A percentile compares a stretch with the other conserved stretches of the same genome.
Conservation (phyloP, 2,329 filamentous ascomycete genomes). For the Aspergillus sp. region DNA sequence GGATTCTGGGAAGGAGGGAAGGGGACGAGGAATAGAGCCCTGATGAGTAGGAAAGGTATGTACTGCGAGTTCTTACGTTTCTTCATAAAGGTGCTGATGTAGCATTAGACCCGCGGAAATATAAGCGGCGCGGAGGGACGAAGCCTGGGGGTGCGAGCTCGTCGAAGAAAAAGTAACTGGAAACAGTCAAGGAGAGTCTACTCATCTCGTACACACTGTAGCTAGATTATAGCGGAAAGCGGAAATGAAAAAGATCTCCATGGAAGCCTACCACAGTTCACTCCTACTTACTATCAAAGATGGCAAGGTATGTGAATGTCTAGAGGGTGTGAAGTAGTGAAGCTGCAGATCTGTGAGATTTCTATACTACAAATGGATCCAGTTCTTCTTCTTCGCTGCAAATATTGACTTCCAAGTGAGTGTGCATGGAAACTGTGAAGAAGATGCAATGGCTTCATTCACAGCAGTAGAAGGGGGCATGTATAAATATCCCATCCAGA, state of each 20-base stretch:
- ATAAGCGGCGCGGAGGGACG: conserved; percentile 58
- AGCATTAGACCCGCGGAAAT: conserved; percentile 65
- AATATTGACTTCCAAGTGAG: neutral
- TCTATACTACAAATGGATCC: too few relatives aligned
- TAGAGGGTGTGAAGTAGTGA: too few relatives aligned
- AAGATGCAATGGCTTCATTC: too few relatives aligned
- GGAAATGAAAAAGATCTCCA: neutral
- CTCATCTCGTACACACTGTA: neutral
- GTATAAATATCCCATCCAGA: neutral
- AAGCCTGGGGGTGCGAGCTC: conserved; percentile 27
- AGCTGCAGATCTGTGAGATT: too few relatives aligned
- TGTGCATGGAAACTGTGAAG: too few relatives aligned
- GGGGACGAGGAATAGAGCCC: conserved; percentile 68
- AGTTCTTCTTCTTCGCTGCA: neutral
- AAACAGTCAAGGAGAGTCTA: neutral
- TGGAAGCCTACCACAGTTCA: neutral
- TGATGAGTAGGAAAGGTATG: conserved; percentile 69
- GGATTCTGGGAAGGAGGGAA: conserved; percentile 90
- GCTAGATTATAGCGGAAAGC: neutral
- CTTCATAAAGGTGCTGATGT: conserved; percentile 7
- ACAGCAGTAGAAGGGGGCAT: neutral
- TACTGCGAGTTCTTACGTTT: neutral
- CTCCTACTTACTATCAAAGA: neutral
- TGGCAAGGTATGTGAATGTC: too few relatives aligned
- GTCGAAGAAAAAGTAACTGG: conserved; percentile 30